phyloP scores from a whole-genome alignment of 176 grass and related monocot species.

The Panicum miliaceum region DNA sequence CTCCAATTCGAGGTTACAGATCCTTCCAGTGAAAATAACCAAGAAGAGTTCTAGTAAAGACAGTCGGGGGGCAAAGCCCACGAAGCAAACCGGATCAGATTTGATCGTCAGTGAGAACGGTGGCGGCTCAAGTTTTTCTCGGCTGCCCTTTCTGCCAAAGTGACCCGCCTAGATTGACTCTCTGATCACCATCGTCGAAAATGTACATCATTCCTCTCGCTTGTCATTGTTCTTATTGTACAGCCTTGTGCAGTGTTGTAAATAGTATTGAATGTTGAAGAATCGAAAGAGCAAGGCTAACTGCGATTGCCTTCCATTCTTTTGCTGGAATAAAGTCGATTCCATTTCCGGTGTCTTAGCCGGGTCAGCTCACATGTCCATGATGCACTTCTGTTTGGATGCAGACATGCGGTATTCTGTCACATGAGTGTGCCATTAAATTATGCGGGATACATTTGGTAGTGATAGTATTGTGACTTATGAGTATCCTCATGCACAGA shows the following conservation, averaged over 20 bases:
- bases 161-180: constrained; percentile 50
- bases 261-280: constrained; percentile 45
- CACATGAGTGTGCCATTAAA: too few relatives aligned
- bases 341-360: constrained; percentile 11
- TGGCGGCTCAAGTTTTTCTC: constrained; percentile 67
- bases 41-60: constrained; percentile 55
- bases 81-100: constrained; percentile 59
- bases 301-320: constrained; percentile 72
- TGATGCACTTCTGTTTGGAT: neutral
- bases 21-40: constrained; percentile 88
- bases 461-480: too few relatives aligned
- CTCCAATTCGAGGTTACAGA: constrained; percentile 85
- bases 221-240: constrained; percentile 28
- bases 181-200: constrained; percentile 41
- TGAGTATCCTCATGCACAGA: too few relatives aligned
- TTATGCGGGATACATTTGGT: too few relatives aligned
- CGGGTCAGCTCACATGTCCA: neutral
- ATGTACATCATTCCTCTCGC: constrained; percentile 43
- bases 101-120: constrained; percentile 57
- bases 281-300: constrained; percentile 63
- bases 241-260: constrained; percentile 53
- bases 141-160: constrained; percentile 82
- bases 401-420: too few relatives aligned
- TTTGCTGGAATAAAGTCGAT: constrained; percentile 46
- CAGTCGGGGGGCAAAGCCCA: neutral